Evolutionary conservation across 176 grass and related monocot species (phyloP).

Genomic region (Bonia amplexicaulis): DNA sequence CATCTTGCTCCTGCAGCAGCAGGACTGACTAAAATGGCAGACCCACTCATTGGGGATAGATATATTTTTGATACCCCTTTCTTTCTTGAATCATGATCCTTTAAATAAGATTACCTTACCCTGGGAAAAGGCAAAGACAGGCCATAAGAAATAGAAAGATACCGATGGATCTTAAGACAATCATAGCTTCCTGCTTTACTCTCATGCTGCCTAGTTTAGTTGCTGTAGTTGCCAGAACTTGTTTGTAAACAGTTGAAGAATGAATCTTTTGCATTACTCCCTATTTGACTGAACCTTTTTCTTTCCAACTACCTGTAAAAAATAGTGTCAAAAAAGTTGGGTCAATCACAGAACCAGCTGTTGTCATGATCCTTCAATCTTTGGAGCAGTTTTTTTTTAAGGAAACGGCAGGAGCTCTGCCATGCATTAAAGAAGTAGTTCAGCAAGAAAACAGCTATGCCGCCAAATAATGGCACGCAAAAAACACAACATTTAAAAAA

Average conservation of each 20-base stretch:
- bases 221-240: constrained; percentile 1
- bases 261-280: neutral
- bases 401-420: too few species aligned
- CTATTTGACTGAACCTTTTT: neutral
- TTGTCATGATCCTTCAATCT: constrained; percentile 11
- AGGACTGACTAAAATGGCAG: constrained; percentile 20
- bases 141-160: constrained; percentile 20
- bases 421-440: too few species aligned
- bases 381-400: neutral
- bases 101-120: constrained; percentile 21
- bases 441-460: too few species aligned
- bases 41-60: constrained; percentile 31
- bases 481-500: too few species aligned
- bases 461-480: too few species aligned
- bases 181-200: constrained; percentile 24
- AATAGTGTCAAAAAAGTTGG: neutral
- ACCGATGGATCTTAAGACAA: neutral
- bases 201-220: neutral
- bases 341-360: neutral
- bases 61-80: neutral
- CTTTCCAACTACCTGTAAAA: constrained; percentile 1
- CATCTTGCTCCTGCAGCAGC: constrained; percentile 15
- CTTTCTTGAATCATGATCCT: constrained; percentile 18
- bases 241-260: constrained; percentile 6
- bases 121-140: constrained; percentile 15